Evolutionary conservation across 768 basidiomycete genomes (phyloP), one percentile per base, ranked within the genome.

Genomic region (Gelatoporia subvermispora): DNA sequence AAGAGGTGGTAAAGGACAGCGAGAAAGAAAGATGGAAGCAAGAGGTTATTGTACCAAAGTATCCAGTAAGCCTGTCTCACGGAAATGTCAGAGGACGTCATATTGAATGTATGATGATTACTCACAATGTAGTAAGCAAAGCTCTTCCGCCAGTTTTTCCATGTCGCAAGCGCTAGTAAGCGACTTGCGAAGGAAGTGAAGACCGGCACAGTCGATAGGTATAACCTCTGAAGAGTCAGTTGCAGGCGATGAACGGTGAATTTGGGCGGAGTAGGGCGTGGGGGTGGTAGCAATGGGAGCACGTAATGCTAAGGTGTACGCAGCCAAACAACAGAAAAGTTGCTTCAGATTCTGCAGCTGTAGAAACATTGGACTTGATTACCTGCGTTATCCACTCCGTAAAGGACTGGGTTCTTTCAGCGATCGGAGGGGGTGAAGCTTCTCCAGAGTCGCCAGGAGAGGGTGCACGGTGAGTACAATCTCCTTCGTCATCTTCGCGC

Each of bases 41-140:
- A 68, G 13, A 82, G 57, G 55, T 84, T 71, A 44, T 76, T 57
- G 61, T 76, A 77, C 84, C 84, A 86, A 15, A 84, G 56, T 31
- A 72, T 61, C 85, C 85, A 86, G 53, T 76, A 86, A 1, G 70
- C 48, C 85, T 85, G 38, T 28, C 21, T 15, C 13, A 37, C 45
- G 34, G 40, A 36, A 22, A n/a, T 17, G 35, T 53, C 43, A 50
- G 34, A 7, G 16, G 8, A 2, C 1, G 15, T 34, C 25, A 1
- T 9, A 34, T 15, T 17, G 45, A 15, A 47, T 28, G 25, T 20
- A 37, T 15, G 35, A 8, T 17, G 34, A 23, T 18, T 25, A 72
- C 80, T 45, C 56, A 85, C 84, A 25, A 58, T 45, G 52, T 84
- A 87, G 48, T 74, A 74, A 9, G 63, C 44, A 11, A 70, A 54